Base-by-base conservation (phyloP, 805 yeast genomes). In the Brettanomyces custersianus region DNA sequence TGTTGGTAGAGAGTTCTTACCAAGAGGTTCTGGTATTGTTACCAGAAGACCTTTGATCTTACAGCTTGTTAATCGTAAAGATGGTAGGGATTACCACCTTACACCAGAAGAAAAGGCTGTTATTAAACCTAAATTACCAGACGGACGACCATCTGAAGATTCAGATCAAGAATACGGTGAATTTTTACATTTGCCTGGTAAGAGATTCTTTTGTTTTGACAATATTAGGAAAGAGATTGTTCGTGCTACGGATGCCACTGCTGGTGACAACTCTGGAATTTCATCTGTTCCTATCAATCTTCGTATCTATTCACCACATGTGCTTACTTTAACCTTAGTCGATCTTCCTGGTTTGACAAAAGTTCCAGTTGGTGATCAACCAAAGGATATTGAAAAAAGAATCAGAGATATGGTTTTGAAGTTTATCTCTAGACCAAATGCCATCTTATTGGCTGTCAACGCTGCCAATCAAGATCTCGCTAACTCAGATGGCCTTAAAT, bases 311-410 rank as follows among this genome's bases (percentile, higher is more conserved):
- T 86, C 96, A 19, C 97, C 98, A 17, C 87, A 86, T 49, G 97
- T 90, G 31, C 68, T 90, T 45, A 88, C 96, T 15, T 73, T 90
- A 56, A 92, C 98, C 6, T 71, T 92, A 50, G 96, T 92, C 28
- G 98, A 92, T 63, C 72, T 92, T 52, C 98, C 98, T 8, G 98
- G 98, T 41, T 73, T 92, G 52, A 92, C 98, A 28, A 92, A 92
- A 58, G 98, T 92, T 26, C 98, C 98, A 4, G 96, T 92, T 38
- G 98, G 98, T 34, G 98, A 92, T 63, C 98, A 92, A 63, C 98
- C 98, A 37, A 81, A 83, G 51, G 98, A 92, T 60, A 92, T 92
- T 46, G 98, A 92, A 65, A 77, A 72, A 45, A 96, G 86, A 63
- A 92, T 92, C 52, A 79, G 87, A 54, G 95, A 87, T 45, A 80